Conservation (phyloP, 805 yeast species). For the Ogataea pignaliae region DNA sequence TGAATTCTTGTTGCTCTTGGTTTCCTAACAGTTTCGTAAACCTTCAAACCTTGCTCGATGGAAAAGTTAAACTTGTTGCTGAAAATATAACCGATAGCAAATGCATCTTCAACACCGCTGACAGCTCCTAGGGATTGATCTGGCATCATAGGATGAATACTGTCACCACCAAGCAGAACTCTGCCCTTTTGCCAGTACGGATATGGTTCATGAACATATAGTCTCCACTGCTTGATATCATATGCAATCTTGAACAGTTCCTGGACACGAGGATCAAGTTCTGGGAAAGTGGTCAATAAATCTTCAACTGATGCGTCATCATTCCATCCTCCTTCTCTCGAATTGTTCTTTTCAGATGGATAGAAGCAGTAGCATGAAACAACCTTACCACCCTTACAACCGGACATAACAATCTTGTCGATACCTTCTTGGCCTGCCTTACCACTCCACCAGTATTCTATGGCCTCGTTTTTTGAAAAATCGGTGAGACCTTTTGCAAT, state of each 20-base stretch:
- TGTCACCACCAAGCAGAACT: conserved; percentile 32
- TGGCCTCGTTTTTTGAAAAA: conserved; percentile 23
- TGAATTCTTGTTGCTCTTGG: conserved; percentile 30
- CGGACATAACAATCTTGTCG: conserved; percentile 24
- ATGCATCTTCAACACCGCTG: conserved; percentile 17
- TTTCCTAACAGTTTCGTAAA: conserved; percentile 25
- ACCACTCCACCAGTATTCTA: conserved; percentile 25
- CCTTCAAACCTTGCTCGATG: conserved; percentile 20
- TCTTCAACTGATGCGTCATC: conserved; percentile 19
- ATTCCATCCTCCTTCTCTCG: conserved; percentile 21
- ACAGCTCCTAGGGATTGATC: conserved; percentile 20
- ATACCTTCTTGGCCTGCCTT: conserved; percentile 18
- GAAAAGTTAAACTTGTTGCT: conserved; percentile 23
- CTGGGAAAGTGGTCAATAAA: conserved; percentile 17
- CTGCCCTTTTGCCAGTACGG: conserved; percentile 25
- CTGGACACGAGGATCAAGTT: conserved; percentile 17
- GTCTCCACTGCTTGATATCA: conserved; percentile 28
- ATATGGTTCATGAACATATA: conserved; percentile 24
- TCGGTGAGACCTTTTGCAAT: conserved; percentile 17
- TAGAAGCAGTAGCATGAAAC: conserved; percentile 27
- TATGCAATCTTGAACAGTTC: conserved; percentile 23
- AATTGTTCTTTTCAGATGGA: conserved; percentile 17
- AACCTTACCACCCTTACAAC: conserved; percentile 21
- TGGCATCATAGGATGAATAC: conserved; percentile 32
- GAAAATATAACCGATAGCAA: conserved; percentile 26